Base-by-base conservation (phyloP, 495 filamentous ascomycete genomes). In the Penicillium diatomitis region DNA sequence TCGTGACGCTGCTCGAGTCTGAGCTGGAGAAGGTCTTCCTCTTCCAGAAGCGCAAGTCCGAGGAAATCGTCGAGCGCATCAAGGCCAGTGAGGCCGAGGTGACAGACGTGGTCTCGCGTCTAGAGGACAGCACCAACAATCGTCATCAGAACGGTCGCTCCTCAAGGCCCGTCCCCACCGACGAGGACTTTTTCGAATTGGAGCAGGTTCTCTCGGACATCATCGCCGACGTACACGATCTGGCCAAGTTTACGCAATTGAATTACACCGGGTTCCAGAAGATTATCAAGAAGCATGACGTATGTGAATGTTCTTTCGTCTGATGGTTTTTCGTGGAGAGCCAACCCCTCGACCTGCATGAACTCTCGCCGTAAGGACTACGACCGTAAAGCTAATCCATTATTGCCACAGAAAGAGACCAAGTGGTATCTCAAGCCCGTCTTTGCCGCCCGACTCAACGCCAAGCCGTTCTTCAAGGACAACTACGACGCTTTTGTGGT, bases 191-290 rank as follows among this genome's bases (percentile, higher is more conserved):
- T 62, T 78, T 92, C 76, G 70, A 92, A 58, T 76, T 99, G 38
- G 94, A 99, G 70, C 87, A 95, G 67, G 88, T 95, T 54, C 65
- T 99, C 62, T 94, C 88, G 67, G 92, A 99, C 63, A 91, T 97
- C 58, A 99, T 97, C 64, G 94, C 94, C 46, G 92, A 99, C 63
- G 94, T 99, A 8, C 92, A 99, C 62, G 92, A 99, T 65, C 72
- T 99, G 57, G 94, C 94, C 58, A 97, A 97, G 69, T 99, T 96
- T 58, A 94, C 92, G 4, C 90, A 96, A 69, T 70, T 99, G 62
- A 99, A 99, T 67, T 99, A 99, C 60, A 96, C 91, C 1, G 92
- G 94, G 0, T 99, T 99, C 61, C 94, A 96, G 74, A 99, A 99
- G 74, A 99, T 99, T 57, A 96, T 99, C 64, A 99, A 99, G 74